Evolutionary conservation across 2,329 filamentous ascomycete genomes (phyloP), one percentile per base, ranked within the genome.

Genomic region (Emergomyces pasteurianus): DNA sequence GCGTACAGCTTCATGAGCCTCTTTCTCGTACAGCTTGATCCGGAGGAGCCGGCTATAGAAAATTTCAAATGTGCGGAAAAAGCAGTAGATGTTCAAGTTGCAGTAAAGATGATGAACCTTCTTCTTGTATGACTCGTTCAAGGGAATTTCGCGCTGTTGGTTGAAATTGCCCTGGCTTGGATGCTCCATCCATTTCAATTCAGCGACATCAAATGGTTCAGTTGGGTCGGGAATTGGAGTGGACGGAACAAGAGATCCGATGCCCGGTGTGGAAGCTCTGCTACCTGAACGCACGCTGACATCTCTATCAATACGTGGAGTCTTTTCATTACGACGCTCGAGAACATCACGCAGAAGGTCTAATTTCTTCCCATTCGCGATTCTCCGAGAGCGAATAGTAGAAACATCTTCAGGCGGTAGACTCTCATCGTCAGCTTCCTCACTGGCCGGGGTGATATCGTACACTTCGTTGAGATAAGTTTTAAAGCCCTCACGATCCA

Each of bases 11-110:
- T 86, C 83, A 55, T 83, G 80, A 10, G 95, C 92, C 52, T 86
- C 83, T 2, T 83, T 80, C 67, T 89, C 88, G 69, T 87, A 87
- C 62, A 86, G 81, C 77, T 97, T 97, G 73, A 97, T 85, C 63
- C 88, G 88, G 64, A 87, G 80, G 16, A 99, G 81, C 47, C 94
- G 86, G 68, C 86, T 84, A 75, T 96, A 97, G 5, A 99, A 79
- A n/a, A 88, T 88, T 70, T 96, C 86, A 72, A 99, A 94, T 63
- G 96, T 86, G 67, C 88, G 89, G 78, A 99, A 88, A 80, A 99
- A 97, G 74, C 94, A 92, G 71, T 91, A 96, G 62, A 99, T 87
- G 3, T 88, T 90, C 68, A 90, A 84, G 73, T 96, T 97, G 72
- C 87, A 87, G 77, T 95, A 99, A 71, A 97, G 85, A 71, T 92